Percentiles rank a stretch among this genome's conserved stretches.
Evolutionary conservation across 2,329 filamentous ascomycete genomes (phyloP).

Genomic region (Thermothelomyces thermophilus): DNA sequence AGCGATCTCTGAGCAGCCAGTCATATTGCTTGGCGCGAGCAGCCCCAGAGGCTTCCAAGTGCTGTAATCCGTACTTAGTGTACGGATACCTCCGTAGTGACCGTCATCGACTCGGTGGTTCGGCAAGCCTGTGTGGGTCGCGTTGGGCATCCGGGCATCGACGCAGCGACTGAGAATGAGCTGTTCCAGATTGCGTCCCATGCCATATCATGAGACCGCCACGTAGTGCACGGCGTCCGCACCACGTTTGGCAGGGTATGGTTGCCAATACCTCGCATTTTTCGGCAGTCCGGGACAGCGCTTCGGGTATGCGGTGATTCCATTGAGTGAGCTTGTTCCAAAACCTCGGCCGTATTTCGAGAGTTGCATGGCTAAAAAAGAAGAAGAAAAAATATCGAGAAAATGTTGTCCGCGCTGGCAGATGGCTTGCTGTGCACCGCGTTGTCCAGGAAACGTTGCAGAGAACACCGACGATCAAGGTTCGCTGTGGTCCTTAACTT

Average conservation of each 20-base stretch:
- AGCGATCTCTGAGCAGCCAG: conserved; percentile 18
- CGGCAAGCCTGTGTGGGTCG: conserved; percentile 7
- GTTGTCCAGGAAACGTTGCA: background rate
- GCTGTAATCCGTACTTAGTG: too few species aligned
- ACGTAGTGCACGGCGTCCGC: conserved; percentile 16
- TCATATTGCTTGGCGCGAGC: conserved; percentile 1
- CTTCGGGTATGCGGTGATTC: conserved; percentile 2
- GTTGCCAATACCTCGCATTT: conserved; percentile 11
- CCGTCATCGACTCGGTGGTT: background rate
- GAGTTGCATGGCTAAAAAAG: background rate
- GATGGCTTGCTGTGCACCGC: background rate
- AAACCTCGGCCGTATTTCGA: background rate
- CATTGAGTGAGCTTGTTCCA: background rate
- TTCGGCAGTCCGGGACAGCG: conserved; percentile 2
- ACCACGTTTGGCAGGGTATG: conserved; percentile 1
- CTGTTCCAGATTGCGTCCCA: conserved; percentile 4
- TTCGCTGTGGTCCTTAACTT: background rate
- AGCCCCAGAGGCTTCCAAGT: conserved; percentile 15
- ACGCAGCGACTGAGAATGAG: background rate
- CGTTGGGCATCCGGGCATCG: conserved; percentile 22
- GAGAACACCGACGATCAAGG: background rate
- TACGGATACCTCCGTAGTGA: too few species aligned
- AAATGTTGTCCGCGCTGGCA: background rate
- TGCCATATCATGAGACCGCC: conserved; percentile 15
- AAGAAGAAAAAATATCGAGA: too few species aligned